These are phyloP conservation scores for Pholiota conissans DNA, from an alignment of 768 basidiomycete species.

Conservation along the genomic window DNA sequence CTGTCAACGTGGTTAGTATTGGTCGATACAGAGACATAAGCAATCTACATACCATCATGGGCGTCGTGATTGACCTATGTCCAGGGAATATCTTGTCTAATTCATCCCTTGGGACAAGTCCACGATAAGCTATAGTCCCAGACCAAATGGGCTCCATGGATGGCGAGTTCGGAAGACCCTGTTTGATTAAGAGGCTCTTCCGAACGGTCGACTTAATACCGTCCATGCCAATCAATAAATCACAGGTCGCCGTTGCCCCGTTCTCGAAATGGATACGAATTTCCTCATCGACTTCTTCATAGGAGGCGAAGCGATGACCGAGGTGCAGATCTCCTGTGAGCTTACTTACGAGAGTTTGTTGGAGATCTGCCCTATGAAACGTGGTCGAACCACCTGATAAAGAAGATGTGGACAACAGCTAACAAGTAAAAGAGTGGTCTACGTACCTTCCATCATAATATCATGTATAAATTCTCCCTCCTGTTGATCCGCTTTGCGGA, in stretches of 20 bases:
- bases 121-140: slow-evolving; percentile 36
- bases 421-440: neutral
- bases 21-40: neutral
- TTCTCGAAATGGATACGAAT: slow-evolving; percentile 36
- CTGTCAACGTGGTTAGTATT: neutral
- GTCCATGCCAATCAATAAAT: slow-evolving; percentile 43
- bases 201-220: slow-evolving; percentile 38
- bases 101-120: slow-evolving; percentile 27
- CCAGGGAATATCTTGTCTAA: slow-evolving; percentile 25
- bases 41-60: slow-evolving; percentile 20
- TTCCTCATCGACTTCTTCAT: slow-evolving; percentile 24
- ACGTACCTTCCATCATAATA: slow-evolving; percentile 21
- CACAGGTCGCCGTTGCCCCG: slow-evolving; percentile 32
- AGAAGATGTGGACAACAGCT: too few relatives aligned
- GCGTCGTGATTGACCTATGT: slow-evolving; percentile 27
- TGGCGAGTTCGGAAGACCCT: slow-evolving; percentile 7
- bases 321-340: slow-evolving; percentile 31
- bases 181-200: slow-evolving; percentile 12
- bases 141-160: slow-evolving; percentile 35
- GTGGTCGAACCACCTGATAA: slow-evolving; percentile 26
- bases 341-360: slow-evolving; percentile 29
- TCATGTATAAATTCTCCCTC: slow-evolving; percentile 30
- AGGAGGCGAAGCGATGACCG: slow-evolving; percentile 35
- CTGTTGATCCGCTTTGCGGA: slow-evolving; percentile 34
- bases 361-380: slow-evolving; percentile 40